Evolutionary conservation across 371 early-diverging fungal genomes (phyloP), one percentile per base, ranked within the genome.

Genomic region (Circinella minor): DNA sequence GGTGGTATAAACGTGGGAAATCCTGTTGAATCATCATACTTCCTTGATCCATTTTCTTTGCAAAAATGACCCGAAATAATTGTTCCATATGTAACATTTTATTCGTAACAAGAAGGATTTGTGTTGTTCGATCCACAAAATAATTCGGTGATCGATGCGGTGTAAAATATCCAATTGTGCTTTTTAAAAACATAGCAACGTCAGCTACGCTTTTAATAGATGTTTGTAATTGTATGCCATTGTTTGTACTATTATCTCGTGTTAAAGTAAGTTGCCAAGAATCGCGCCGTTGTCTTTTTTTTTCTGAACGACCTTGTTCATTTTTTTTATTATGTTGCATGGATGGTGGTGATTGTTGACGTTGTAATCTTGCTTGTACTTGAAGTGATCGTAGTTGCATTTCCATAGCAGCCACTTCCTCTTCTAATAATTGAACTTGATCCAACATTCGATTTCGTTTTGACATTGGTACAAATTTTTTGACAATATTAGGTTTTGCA

Each of bases 401-500:
- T 62, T 77, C 78, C 75, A 83, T 73, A 3, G 63, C 67, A 3
- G 66, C 69, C 36, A 77, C 60, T n/a, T 77, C 68, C 48, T 75
- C 71, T 63, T 83, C 81, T 67, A 83, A 61, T 3, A 71, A 55
- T 34, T 73, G 71, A 3, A 83, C 76, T 63, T 80, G 74, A 36
- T 77, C 75, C 48, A 80, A 46, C 62, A 83, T 55, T 61, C 74
- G 72, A 43, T 73, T 79, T 20, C 77, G 73, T 62, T 79, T 83
- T 0, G 81, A 77, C 0, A 72, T 55, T 0, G 81, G 73, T 27
- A 83, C 67, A 6, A 71, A 36, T 38, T 77, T 80, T 47, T 78
- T 80, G 3, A 70, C 38, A 10, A 77, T 63, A 8, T 74, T 78
- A 11, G 84, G 84, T 55, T 80, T 81, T 14, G 73, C 71, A 17